These are phyloP conservation scores for Baudoinia panamericana DNA, from an alignment of 495 filamentous ascomycete species.

Conservation along the genomic window DNA sequence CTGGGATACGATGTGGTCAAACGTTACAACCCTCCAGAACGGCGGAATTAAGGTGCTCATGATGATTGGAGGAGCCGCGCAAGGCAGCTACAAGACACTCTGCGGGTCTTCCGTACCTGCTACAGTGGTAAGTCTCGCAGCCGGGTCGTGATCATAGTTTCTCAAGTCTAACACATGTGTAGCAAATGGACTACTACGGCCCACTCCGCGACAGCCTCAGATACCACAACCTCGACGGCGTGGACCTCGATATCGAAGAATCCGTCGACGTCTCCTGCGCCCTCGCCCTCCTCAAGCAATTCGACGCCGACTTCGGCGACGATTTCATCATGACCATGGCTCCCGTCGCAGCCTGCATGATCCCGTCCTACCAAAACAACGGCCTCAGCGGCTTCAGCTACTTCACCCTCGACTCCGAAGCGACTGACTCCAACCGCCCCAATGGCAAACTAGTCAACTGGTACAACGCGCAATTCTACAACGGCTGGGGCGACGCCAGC, in stretches of 20 bases:
- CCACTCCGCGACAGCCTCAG: constrained; percentile 49
- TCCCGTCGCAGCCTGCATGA: constrained; percentile 61
- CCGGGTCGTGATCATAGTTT: too few species aligned
- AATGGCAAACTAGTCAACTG: constrained; percentile 32
- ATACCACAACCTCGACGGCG: constrained; percentile 46
- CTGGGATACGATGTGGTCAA: constrained; percentile 52
- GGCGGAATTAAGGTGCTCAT: constrained; percentile 59
- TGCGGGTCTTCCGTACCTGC: neutral
- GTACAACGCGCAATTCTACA: constrained; percentile 82
- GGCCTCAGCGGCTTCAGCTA: constrained; percentile 72
- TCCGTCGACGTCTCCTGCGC: constrained; percentile 56
- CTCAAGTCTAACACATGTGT: neutral
- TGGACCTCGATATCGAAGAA: constrained; percentile 81
- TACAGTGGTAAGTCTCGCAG: neutral
- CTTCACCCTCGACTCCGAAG: constrained; percentile 48
- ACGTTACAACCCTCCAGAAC: constrained; percentile 50
- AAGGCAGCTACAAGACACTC: constrained; percentile 43
- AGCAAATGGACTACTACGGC: constrained; percentile 40
- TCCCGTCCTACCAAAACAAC: constrained; percentile 34
- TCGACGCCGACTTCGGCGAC: constrained; percentile 57
- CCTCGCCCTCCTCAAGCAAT: constrained; percentile 53
- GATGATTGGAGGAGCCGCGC: constrained; percentile 73
- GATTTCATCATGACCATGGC: constrained; percentile 64
- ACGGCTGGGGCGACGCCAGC: constrained; percentile 57
- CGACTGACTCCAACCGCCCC: constrained; percentile 40